Evolutionary conservation across 2,329 filamentous ascomycete species (phyloP), one percentile per base, ranked within the genome.

Genomic region (Pseudocercospora fijiensis): DNA sequence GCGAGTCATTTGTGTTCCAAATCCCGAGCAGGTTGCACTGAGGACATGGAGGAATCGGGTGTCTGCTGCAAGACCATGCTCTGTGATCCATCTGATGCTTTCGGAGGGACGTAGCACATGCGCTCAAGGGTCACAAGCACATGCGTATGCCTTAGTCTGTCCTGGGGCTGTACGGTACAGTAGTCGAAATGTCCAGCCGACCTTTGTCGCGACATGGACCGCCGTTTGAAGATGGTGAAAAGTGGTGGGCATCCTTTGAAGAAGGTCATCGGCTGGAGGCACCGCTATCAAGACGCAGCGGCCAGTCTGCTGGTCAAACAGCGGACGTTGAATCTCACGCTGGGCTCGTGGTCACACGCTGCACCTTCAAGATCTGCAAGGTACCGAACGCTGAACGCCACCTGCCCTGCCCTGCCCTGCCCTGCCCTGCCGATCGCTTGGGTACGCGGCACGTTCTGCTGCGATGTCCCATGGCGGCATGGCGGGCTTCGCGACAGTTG

Each of bases 331-430:
- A 27, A 20, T 7, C 27, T 6, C 13, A 22, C 47, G 7, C 22
- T 26, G 4, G 22, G 2, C 18, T 52, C 47, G 22, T 56, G 53
- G 28, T 41, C 53, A 20, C 53, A 56, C 3, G 53, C 28, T 37
- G 53, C 53, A 41, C 30, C 53, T 1, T 56, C 9, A 2, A 41
- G 49, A 53, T 41, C 51, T 64, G 62, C 43, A 52, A 64, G 62
- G 62, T 60, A 64, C 62, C 51, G 62, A 64, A 43, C 9, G 41
- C 26, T 63, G 51, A 24, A 45, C 53, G 22, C 30, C 27, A 51
- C 56, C 60, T 47, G 13, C 22, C 59, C 37, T 55, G 47, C 18
- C 3, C 33, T 37, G 33, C 33, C 33, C 33, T 37, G 16, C n/a
- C 16, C 20, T 22, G 24, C 9, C 18, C 10, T 26, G 10, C 45